phyloP scores from a whole-genome alignment of 1,284 basidiomycete genomes.

The Gymnopus androsaceus region DNA sequence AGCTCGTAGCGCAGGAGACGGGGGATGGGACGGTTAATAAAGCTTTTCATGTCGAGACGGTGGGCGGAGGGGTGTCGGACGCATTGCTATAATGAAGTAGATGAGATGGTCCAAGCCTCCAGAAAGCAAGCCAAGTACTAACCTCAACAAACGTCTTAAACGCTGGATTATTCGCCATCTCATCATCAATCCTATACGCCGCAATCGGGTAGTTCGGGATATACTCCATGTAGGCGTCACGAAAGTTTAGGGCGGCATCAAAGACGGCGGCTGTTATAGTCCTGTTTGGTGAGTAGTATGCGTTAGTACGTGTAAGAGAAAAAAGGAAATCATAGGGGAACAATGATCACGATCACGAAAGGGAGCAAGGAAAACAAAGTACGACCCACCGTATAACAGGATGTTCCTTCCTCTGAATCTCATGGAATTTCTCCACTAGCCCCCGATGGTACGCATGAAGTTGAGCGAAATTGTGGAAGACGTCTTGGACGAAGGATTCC shows the following conservation, averaged over 20 bases:
- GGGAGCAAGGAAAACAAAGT: background rate
- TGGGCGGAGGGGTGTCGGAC: conserved; percentile 75
- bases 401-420: conserved; percentile 89
- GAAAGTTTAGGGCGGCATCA: conserved; percentile 89
- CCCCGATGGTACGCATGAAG: conserved; percentile 74
- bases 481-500: conserved; percentile 81
- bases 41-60: conserved; percentile 83
- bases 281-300: background rate
- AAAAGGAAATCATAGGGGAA: background rate
- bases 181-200: conserved; percentile 87
- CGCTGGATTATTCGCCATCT: conserved; percentile 75
- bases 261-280: conserved; percentile 72
- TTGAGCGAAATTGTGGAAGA: conserved; percentile 91
- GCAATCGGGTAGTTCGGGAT: conserved; percentile 94
- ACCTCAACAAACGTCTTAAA: conserved; percentile 86
- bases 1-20: conserved; percentile 88
- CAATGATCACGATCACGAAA: background rate
- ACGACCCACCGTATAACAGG: conserved; percentile 78
- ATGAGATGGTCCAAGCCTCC: conserved; percentile 20
- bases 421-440: conserved; percentile 80
- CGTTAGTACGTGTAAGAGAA: background rate
- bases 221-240: conserved; percentile 91
- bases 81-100: conserved; percentile 49
- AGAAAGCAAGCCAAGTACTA: background rate
- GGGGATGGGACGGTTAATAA: conserved; percentile 87